Evolutionary conservation across 2,329 filamentous ascomycete genomes (phyloP), one percentile per base, ranked within the genome.

Genomic region (Diplodia scrobiculata): DNA sequence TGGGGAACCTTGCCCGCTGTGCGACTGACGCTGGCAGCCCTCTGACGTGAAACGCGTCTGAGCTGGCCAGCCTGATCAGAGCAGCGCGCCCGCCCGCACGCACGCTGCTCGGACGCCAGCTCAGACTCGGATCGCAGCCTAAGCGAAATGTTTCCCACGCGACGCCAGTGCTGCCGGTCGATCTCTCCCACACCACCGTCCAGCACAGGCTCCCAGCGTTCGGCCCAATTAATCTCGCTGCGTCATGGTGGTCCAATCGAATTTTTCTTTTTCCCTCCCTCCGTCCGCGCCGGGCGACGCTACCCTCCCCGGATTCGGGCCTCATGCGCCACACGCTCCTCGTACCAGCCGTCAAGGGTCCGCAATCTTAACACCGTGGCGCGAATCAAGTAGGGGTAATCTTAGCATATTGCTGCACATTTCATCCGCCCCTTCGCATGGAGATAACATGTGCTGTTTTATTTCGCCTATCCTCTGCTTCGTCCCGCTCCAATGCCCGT

Each of bases 1-100:
- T 62, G 58, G 27, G 41, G n/a, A 21, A 36, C 27, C 14, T 19
- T n/a, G 29, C 41, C 9, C 29, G 17, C 27, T 11, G 10, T 27
- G 5, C 48, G 19, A 27, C 48, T 27, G 21, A 27, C 48, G 13
- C 48, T 51, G 3, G 48, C 41, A 45, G 41, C 41, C 41, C 41
- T 45, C 41, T n/a, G 41, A 45, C 41, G 41, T 62, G 58, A 62
- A 62, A 62, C 58, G 11, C 54, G 54, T 50, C 58, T 62, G 58
- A 21, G 58, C 58, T 62, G 58, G 58, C 58, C 50, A 45, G 25
- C 27, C 41, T 45, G 41, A 45, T 17, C 27, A 13, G 14, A 21
- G 45, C 14, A 21, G 25, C 38, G 53, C 5, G 4, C 58, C 25
- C 55, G 55, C 58, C 45, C 29, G 29, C 58, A 34, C 48, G 34